A percentile compares a stretch with the other conserved stretches of the same genome.
These are phyloP conservation scores for Podospora comata DNA, from an alignment of 495 filamentous ascomycete species.

Conservation along the genomic window DNA sequence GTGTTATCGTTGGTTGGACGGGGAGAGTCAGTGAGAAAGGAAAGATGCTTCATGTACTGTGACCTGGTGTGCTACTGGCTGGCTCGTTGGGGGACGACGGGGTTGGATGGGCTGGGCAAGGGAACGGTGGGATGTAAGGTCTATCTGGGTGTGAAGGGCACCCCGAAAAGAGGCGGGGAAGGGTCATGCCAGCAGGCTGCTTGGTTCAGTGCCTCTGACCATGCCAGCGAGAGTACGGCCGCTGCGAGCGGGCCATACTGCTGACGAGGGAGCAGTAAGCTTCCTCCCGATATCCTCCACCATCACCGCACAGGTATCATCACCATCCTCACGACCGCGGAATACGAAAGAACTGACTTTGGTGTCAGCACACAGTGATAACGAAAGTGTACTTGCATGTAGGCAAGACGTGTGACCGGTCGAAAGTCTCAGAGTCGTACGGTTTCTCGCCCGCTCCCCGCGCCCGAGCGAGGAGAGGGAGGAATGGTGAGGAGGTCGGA, in stretches of 20 bases:
- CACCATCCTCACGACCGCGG: not conserved
- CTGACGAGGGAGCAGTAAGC: not conserved
- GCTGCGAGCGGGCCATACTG: not conserved
- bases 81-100: not conserved
- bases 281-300: not conserved
- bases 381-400: not conserved
- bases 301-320: not conserved
- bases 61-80: not conserved
- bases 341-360: not conserved
- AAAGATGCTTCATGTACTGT: not conserved
- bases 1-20: not conserved
- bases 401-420: slow-evolving; percentile 1
- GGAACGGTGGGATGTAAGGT: too few relatives aligned
- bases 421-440: slow-evolving; percentile 20
- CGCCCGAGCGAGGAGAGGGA: not conserved
- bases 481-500: not conserved
- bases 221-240: not conserved
- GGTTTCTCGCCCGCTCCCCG: not conserved
- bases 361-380: not conserved
- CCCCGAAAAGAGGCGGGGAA: not conserved
- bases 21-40: not conserved
- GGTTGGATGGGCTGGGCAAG: not conserved
- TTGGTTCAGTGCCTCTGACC: not conserved
- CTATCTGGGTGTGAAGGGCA: not conserved
- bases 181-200: not conserved